Conservation (phyloP, 805 yeast species). For the Candida rishiriensis region DNA sequence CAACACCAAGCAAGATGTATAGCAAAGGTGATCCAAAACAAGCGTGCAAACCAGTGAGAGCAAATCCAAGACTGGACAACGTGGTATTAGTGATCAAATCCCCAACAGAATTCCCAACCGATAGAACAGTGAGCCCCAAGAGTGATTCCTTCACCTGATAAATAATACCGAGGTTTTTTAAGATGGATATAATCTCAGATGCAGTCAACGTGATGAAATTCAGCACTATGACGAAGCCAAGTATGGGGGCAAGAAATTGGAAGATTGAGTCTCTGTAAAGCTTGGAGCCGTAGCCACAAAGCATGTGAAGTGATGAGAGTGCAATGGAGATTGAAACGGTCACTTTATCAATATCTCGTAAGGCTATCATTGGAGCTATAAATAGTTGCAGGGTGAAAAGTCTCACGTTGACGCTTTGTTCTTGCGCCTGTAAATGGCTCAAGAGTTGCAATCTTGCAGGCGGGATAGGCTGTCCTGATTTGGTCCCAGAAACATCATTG, state of each 20-base stretch:
- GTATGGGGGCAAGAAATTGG: constrained; percentile 18
- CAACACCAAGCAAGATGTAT: constrained; percentile 46
- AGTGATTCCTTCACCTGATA: constrained; percentile 42
- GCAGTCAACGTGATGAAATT: constrained; percentile 28
- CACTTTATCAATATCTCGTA: background rate
- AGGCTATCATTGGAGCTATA: constrained; percentile 14
- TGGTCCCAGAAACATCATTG: background rate
- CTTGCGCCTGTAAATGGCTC: constrained; percentile 10
- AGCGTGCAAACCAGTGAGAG: constrained; percentile 45
- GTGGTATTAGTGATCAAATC: constrained; percentile 49
- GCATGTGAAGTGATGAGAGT: background rate
- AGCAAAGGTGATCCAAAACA: constrained; percentile 53
- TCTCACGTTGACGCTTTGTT: constrained; percentile 14
- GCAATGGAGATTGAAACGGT: constrained; percentile 1
- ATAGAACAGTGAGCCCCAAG: constrained; percentile 44
- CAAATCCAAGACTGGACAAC: constrained; percentile 31
- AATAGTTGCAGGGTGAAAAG: constrained; percentile 29
- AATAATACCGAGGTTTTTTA: constrained; percentile 43
- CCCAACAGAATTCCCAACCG: constrained; percentile 48
- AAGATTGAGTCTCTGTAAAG: constrained; percentile 13
- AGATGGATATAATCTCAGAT: constrained; percentile 22
- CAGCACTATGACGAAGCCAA: constrained; percentile 29
- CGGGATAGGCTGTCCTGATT: background rate
- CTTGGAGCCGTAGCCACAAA: no score
- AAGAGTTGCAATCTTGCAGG: background rate